Evolutionary conservation across 2,329 filamentous ascomycete species (phyloP).

Genomic region (Scedosporium boydii): DNA sequence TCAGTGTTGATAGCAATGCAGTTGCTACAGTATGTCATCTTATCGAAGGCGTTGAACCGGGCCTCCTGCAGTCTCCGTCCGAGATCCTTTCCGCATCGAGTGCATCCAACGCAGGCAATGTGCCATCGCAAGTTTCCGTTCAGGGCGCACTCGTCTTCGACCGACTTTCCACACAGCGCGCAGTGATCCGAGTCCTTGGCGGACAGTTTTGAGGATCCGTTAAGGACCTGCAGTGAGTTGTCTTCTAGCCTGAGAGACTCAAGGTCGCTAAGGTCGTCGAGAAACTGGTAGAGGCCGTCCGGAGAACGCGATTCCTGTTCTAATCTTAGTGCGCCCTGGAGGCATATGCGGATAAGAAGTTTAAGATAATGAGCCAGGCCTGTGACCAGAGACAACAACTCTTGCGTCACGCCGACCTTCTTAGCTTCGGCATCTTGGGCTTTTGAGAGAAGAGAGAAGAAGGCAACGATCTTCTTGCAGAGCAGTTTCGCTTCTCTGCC

Average conservation of each 20-base stretch:
- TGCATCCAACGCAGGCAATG: constrained; percentile 69
- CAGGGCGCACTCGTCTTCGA: constrained; percentile 87
- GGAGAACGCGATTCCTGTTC: constrained; percentile 72
- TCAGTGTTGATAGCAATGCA: constrained; percentile 54
- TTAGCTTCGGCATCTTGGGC: constrained; percentile 84
- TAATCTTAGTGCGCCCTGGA: constrained; percentile 84
- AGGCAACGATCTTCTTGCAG: constrained; percentile 99
- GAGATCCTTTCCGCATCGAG: constrained; percentile 55
- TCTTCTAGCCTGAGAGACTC: constrained; percentile 68
- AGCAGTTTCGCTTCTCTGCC: constrained; percentile 93
- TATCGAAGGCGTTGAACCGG: constrained; percentile 57
- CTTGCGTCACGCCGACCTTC: constrained; percentile 92
- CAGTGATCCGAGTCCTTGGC: constrained; percentile 80
- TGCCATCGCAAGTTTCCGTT: constrained; percentile 74
- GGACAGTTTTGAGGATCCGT: constrained; percentile 56
- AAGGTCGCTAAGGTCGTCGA: constrained; percentile 76
- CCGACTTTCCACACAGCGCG: constrained; percentile 68
- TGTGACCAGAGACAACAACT: constrained; percentile 93
- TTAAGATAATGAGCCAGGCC: constrained; percentile 96
- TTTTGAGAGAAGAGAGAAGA: constrained; percentile 90
- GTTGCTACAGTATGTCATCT: constrained; percentile 59
- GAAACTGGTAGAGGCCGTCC: constrained; percentile 70
- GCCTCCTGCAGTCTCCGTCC: constrained; percentile 60
- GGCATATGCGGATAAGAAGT: constrained; percentile 89
- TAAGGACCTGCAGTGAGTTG: constrained; percentile 54